A percentile compares a stretch with the other conserved stretches of the same genome.
Conservation (phyloP, 352 stramenopile species). For the Globisporangium spiculum region DNA sequence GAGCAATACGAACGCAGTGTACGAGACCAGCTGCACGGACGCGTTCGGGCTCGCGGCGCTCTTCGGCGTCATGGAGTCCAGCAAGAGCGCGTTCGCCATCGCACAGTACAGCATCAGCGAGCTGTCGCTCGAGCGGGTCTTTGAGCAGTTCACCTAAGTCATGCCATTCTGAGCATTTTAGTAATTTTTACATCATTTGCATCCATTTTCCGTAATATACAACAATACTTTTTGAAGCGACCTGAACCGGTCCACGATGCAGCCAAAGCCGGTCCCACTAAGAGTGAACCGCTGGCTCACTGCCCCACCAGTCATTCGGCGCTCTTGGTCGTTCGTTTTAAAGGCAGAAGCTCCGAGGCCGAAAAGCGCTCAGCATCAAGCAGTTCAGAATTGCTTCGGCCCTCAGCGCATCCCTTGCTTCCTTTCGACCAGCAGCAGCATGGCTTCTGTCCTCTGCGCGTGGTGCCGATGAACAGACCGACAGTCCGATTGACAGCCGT, state of each 20-base stretch:
- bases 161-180: not conserved
- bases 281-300: slow-evolving; percentile 5
- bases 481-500: not conserved
- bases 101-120: slow-evolving; percentile 91
- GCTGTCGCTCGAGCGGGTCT: slow-evolving; percentile 91
- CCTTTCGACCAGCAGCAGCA: not conserved
- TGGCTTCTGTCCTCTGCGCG: not conserved
- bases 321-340: not conserved
- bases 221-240: not conserved
- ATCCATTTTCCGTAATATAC: not conserved
- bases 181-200: not conserved
- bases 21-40: slow-evolving; percentile 70
- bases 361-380: not conserved
- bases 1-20: slow-evolving; percentile 53
- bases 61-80: slow-evolving; percentile 78
- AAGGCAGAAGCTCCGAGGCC: not conserved
- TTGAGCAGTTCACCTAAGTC: slow-evolving; percentile 87
- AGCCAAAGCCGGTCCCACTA: not conserved
- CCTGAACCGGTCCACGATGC: not conserved
- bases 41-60: slow-evolving; percentile 63
- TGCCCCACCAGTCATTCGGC: slow-evolving; percentile 7
- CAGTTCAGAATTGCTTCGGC: slow-evolving; percentile 16
- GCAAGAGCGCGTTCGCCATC: slow-evolving; percentile 73
- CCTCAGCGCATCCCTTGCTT: not conserved
- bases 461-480: not conserved